Conservation (phyloP, 805 yeast species). For the Kuraishia floccosa region DNA sequence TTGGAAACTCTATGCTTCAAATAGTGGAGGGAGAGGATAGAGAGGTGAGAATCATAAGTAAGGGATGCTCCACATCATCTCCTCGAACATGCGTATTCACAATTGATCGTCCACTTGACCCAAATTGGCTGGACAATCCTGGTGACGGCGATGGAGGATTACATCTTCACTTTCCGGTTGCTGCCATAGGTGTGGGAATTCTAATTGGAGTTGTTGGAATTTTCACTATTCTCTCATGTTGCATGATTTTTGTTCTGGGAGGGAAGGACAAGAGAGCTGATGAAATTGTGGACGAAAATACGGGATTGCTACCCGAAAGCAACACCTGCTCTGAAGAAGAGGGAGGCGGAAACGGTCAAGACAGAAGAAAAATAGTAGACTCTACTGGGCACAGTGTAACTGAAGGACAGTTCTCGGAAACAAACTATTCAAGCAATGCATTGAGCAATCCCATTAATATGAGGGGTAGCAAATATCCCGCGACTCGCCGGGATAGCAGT, state of each 20-base stretch:
- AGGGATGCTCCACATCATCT: slow-evolving; percentile 43
- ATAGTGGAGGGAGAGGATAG: slow-evolving; percentile 37
- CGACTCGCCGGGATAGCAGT: too few species aligned
- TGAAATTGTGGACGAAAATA: background rate
- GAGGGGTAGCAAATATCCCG: too few species aligned
- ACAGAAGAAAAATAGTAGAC: too few species aligned
- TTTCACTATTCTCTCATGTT: slow-evolving; percentile 19
- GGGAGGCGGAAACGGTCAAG: background rate
- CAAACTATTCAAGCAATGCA: slow-evolving; percentile 16
- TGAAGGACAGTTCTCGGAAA: slow-evolving; percentile 15
- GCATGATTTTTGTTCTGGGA: slow-evolving; percentile 22
- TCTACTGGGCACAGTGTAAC: too few species aligned
- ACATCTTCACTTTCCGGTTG: slow-evolving; percentile 52
- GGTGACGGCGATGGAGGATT: slow-evolving; percentile 28
- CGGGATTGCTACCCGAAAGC: background rate
- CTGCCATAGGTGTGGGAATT: slow-evolving; percentile 59
- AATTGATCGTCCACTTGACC: slow-evolving; percentile 56
- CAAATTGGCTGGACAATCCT: slow-evolving; percentile 41
- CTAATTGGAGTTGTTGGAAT: slow-evolving; percentile 43
- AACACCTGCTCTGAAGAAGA: background rate
- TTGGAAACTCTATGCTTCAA: slow-evolving; percentile 24
- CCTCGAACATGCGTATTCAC: slow-evolving; percentile 44
- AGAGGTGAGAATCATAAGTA: slow-evolving; percentile 46
- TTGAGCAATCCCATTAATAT: slow-evolving; percentile 12
- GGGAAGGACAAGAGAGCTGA: slow-evolving; percentile 7